A percentile compares a stretch with the other conserved stretches of the same genome.
phyloP scores from a whole-genome alignment of 2,329 filamentous ascomycete species.

The Chalara sp. region DNA sequence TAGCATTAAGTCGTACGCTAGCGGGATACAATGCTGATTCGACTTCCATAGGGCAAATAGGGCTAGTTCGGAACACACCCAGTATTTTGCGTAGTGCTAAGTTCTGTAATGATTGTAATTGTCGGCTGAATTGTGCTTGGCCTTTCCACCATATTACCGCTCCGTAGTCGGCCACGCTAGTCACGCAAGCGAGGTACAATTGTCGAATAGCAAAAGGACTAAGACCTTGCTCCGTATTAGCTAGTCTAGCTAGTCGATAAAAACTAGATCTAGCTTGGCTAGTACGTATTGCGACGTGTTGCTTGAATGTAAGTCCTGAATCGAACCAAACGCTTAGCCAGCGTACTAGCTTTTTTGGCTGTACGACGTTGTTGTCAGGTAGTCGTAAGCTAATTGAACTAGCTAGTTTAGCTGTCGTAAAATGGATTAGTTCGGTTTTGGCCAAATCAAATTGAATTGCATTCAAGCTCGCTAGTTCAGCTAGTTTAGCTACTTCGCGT shows the following conservation, averaged over 20 bases:
- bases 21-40: neutral
- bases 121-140: neutral
- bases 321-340: neutral
- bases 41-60: neutral
- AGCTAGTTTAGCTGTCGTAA: too few species aligned
- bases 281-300: neutral
- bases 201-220: neutral
- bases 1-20: neutral
- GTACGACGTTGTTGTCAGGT: neutral
- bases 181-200: neutral
- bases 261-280: neutral
- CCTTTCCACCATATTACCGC: neutral
- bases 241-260: neutral
- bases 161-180: neutral
- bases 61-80: neutral
- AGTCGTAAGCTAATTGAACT: neutral
- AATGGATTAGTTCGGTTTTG: too few species aligned
- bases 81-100: neutral
- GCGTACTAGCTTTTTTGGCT: neutral
- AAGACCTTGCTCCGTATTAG: neutral
- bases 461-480: too few species aligned
- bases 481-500: too few species aligned
- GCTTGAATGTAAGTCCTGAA: neutral
- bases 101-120: neutral
- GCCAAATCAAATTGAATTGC: too few species aligned